Percentiles rank a stretch among this genome's conserved stretches.
phyloP scores from a whole-genome alignment of 108 stramenopile genomes.

The Licmophora abbreviata region DNA sequence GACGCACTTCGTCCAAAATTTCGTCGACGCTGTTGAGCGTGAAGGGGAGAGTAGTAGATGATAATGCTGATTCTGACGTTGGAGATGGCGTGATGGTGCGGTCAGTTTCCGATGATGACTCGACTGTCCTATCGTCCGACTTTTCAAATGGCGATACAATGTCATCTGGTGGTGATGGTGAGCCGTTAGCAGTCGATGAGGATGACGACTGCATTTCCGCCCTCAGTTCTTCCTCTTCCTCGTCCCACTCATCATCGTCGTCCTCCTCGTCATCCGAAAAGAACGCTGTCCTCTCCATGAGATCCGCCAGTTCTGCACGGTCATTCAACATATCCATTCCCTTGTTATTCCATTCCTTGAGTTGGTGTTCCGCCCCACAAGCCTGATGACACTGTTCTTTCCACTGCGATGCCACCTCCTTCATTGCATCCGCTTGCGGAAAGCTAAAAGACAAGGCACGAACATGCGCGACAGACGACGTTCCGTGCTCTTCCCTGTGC shows the following conservation, averaged over 20 bases:
- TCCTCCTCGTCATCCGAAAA: slow-evolving; percentile 57
- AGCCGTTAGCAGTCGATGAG: slow-evolving; percentile 7
- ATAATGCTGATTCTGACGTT: slow-evolving; percentile 5
- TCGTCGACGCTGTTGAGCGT: slow-evolving; percentile 84
- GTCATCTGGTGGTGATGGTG: not conserved
- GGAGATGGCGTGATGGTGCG: too few relatives aligned
- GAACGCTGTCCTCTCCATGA: slow-evolving; percentile 2
- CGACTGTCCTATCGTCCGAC: not conserved
- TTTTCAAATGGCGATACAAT: slow-evolving; percentile 57
- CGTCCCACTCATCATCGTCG: slow-evolving; percentile 72
- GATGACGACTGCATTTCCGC: not conserved
- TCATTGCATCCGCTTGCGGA: slow-evolving; percentile 71
- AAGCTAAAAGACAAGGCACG: slow-evolving; percentile 64
- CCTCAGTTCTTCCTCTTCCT: slow-evolving; percentile 44
- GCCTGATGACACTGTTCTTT: slow-evolving; percentile 12
- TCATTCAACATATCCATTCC: not conserved
- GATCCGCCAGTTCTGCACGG: not conserved
- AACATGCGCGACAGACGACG: slow-evolving; percentile 41
- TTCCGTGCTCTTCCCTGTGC: slow-evolving; percentile 18
- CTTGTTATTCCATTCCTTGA: not conserved
- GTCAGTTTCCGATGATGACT: too few relatives aligned
- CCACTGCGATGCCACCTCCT: slow-evolving; percentile 66
- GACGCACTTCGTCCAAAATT: slow-evolving; percentile 92
- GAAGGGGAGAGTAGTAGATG: slow-evolving; percentile 41
- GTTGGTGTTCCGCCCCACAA: not conserved